Conservation (phyloP, 805 yeast genomes). For the Ogataea allantospora region DNA sequence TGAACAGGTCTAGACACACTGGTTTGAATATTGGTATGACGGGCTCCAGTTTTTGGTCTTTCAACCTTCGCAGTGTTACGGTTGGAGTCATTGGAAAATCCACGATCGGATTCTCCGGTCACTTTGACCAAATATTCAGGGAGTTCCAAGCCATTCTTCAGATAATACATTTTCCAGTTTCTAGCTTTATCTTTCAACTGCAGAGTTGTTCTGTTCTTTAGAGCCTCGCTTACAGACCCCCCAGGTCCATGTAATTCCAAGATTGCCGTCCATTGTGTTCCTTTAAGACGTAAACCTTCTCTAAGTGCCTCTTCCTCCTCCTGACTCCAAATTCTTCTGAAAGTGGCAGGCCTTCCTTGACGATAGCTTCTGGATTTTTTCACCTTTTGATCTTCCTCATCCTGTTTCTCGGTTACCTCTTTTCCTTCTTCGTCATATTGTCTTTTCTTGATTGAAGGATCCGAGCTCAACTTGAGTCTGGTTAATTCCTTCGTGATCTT, state of each 20-base stretch:
- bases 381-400: slow-evolving; percentile 13
- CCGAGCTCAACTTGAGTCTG: slow-evolving; percentile 13
- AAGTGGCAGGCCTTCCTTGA: slow-evolving; percentile 30
- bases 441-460: slow-evolving; percentile 7
- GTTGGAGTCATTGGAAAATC: slow-evolving; percentile 9
- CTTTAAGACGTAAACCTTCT: slow-evolving; percentile 76
- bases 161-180: slow-evolving; percentile 86
- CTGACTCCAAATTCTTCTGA: slow-evolving; percentile 78
- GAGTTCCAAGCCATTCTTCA: slow-evolving; percentile 70
- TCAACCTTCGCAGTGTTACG: slow-evolving; percentile 13
- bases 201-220: slow-evolving; percentile 85
- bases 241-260: slow-evolving; percentile 92
- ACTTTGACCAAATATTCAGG: slow-evolving; percentile 81
- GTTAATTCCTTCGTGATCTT: slow-evolving; percentile 29
- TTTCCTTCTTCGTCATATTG: slow-evolving; percentile 7
- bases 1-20: slow-evolving; percentile 12
- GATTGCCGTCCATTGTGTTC: slow-evolving; percentile 93
- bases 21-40: slow-evolving; percentile 17
- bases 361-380: slow-evolving; percentile 16
- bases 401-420: slow-evolving; percentile 8
- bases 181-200: slow-evolving; percentile 96
- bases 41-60: slow-evolving; percentile 25
- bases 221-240: slow-evolving; percentile 76
- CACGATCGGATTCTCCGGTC: slow-evolving; percentile 72
- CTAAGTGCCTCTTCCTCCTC: slow-evolving; percentile 85